Percentiles rank a stretch among this genome's conserved stretches.
Conservation (phyloP, 2,329 filamentous ascomycete species). For the Pseudohalonectria lignicola region DNA sequence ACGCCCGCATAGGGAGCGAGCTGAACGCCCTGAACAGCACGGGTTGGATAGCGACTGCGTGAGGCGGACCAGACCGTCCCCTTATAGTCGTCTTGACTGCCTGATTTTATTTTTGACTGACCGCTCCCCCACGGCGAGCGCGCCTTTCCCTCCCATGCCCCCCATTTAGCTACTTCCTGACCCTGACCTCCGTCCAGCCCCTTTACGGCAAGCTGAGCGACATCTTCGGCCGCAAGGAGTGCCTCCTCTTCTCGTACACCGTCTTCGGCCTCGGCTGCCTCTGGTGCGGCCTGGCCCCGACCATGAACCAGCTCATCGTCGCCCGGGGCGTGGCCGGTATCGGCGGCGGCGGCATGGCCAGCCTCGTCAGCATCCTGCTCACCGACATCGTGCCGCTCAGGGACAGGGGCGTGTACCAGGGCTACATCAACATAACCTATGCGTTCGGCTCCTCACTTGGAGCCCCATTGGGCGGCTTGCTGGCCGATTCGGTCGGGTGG, state of each 20-base stretch:
- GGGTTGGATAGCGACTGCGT: constrained; percentile 55
- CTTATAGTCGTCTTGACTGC: neutral
- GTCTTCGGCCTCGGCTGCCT: constrained; percentile 24
- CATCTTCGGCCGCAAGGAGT: constrained; percentile 58
- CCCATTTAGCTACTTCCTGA: constrained; percentile 52
- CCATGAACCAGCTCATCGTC: constrained; percentile 18
- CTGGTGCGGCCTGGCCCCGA: constrained; percentile 46
- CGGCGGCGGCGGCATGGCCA: constrained; percentile 62
- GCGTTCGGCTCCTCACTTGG: constrained; percentile 57
- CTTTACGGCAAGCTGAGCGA: constrained; percentile 37
- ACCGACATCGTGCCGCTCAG: constrained; percentile 61
- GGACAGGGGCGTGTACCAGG: constrained; percentile 64
- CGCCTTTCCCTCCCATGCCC: neutral
- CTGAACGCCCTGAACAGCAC: constrained; percentile 63
- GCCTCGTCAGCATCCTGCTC: constrained; percentile 57
- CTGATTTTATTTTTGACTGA: too few relatives aligned
- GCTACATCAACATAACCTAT: constrained; percentile 60
- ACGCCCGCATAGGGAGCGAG: constrained; percentile 67
- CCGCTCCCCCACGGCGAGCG: too few relatives aligned
- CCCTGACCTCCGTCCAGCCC: constrained; percentile 64
- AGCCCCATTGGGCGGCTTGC: constrained; percentile 50
- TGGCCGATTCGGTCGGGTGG: constrained; percentile 68
- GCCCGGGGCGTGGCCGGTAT: constrained; percentile 39
- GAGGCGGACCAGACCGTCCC: neutral
- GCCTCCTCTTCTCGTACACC: constrained; percentile 47